These are phyloP conservation scores for Pseudogymnoascus sp. DNA, from an alignment of 2,329 filamentous ascomycete species.

Conservation along the genomic window DNA sequence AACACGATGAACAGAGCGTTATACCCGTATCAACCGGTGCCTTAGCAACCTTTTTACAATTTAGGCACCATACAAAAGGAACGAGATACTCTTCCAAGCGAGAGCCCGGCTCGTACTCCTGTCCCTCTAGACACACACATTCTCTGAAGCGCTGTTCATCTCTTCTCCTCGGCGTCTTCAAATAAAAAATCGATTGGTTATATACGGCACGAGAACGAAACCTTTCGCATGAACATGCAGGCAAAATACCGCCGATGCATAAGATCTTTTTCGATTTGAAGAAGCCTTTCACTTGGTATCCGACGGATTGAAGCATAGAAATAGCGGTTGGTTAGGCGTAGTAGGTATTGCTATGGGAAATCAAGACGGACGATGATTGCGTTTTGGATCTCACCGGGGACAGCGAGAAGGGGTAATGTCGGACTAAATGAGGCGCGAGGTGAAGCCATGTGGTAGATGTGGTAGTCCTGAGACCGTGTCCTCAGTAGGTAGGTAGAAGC, in stretches of 20 bases:
- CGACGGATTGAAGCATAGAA: background rate
- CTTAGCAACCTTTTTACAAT: background rate
- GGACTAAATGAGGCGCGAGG: background rate
- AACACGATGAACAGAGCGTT: background rate
- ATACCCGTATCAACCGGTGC: background rate
- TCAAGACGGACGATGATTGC: background rate
- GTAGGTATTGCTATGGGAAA: background rate
- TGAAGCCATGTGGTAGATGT: background rate
- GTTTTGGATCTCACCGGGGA: background rate
- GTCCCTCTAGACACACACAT: background rate
- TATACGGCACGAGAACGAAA: background rate
- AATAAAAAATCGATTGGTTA: background rate
- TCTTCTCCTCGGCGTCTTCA: background rate
- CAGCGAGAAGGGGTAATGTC: background rate
- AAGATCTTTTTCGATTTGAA: too few relatives aligned
- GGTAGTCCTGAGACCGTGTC: background rate
- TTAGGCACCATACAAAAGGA: background rate
- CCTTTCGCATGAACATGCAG: background rate
- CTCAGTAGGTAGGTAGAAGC: background rate
- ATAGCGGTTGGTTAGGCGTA: background rate
- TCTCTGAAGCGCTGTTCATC: background rate
- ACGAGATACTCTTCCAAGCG: background rate
- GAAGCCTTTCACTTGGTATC: background rate
- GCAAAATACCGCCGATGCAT: background rate
- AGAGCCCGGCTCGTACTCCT: background rate